A percentile compares a stretch with the other conserved stretches of the same genome.
Conservation (phyloP, 768 basidiomycete species). For the Cystobasidium ongulense region DNA sequence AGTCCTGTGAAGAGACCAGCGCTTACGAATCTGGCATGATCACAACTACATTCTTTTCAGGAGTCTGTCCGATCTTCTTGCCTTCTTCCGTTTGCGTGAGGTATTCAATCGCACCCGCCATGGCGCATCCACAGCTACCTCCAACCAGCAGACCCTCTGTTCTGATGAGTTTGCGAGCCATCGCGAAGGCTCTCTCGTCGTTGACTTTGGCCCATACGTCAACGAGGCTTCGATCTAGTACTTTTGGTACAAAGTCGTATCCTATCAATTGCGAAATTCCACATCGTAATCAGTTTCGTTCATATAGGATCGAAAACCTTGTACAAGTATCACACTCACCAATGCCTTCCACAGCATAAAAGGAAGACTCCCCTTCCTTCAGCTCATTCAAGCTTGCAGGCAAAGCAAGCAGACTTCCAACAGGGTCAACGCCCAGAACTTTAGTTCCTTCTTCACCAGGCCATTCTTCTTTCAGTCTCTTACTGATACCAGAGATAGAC, state of each 20-base stretch:
- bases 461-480: slow-evolving; percentile 76
- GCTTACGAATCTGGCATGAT: slow-evolving; percentile 82
- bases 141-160: slow-evolving; percentile 84
- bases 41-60: slow-evolving; percentile 78
- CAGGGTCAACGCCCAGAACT: slow-evolving; percentile 85
- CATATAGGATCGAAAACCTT: too few species aligned
- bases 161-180: slow-evolving; percentile 67
- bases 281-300: too few species aligned
- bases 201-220: slow-evolving; percentile 68
- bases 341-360: slow-evolving; percentile 88
- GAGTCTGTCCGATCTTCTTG: slow-evolving; percentile 52
- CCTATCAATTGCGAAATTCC: too few species aligned
- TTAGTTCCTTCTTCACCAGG: slow-evolving; percentile 50
- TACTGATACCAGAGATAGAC: slow-evolving; percentile 78
- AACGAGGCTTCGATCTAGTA: slow-evolving; percentile 64
- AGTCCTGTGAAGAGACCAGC: too few species aligned
- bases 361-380: slow-evolving; percentile 48
- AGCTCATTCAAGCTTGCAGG: slow-evolving; percentile 58
- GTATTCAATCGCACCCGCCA: slow-evolving; percentile 70
- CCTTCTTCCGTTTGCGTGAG: slow-evolving; percentile 62
- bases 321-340: too few species aligned
- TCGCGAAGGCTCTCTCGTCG: slow-evolving; percentile 71
- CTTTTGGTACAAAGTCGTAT: slow-evolving; percentile 56
- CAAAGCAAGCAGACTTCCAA: slow-evolving; percentile 78
- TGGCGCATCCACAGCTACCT: slow-evolving; percentile 80